Percentiles rank a stretch among this genome's conserved stretches.
These are phyloP conservation scores for Ascochyta lentis DNA, from an alignment of 2,329 filamentous ascomycete genomes.

Conservation along the genomic window DNA sequence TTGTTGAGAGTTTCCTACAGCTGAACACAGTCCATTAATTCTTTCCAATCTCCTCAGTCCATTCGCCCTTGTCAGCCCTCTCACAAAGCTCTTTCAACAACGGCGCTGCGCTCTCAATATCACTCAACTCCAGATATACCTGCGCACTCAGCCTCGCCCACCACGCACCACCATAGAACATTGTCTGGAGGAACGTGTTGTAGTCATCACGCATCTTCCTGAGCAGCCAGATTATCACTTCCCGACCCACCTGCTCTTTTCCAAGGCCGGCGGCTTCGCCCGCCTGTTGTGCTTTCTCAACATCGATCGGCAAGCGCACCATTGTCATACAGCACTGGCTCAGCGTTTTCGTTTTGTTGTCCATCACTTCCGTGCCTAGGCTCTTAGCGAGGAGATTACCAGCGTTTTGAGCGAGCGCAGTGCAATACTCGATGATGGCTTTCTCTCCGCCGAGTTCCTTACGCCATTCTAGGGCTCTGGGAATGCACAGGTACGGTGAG, in stretches of 20 bases:
- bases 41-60: conserved; percentile 13
- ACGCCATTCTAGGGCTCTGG: conserved; percentile 75
- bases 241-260: conserved; percentile 25
- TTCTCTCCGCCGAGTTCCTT: conserved; percentile 75
- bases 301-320: conserved; percentile 71
- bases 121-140: conserved; percentile 79
- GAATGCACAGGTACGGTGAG: conserved; percentile 73
- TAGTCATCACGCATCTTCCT: conserved; percentile 60
- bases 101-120: conserved; percentile 75
- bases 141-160: conserved; percentile 82
- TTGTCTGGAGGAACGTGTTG: conserved; percentile 74
- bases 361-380: conserved; percentile 74
- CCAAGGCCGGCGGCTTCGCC: conserved; percentile 27
- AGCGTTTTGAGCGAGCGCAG: conserved; percentile 68
- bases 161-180: conserved; percentile 65
- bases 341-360: conserved; percentile 68
- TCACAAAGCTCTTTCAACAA: conserved; percentile 65
- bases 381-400: conserved; percentile 65
- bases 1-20: background rate
- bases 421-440: conserved; percentile 69
- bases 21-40: background rate
- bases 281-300: conserved; percentile 38
- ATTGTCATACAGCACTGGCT: conserved; percentile 75
- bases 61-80: conserved; percentile 57
- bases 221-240: conserved; percentile 52